Evolutionary conservation across 768 basidiomycete species (phyloP), one percentile per base, ranked within the genome.

Genomic region (Hortiboletus campestris): DNA sequence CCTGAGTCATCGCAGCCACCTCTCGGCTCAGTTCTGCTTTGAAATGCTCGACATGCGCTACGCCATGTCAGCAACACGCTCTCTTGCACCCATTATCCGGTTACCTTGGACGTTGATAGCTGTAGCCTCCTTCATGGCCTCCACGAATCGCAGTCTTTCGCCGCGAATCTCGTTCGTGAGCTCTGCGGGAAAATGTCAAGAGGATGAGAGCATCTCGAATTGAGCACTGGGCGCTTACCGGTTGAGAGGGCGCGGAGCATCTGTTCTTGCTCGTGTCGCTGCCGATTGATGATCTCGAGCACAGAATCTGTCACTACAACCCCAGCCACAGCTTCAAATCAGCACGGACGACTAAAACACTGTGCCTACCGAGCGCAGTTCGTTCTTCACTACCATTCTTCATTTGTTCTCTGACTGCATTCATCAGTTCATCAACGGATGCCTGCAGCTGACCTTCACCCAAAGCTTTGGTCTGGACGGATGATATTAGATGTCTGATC

Each of bases 121-220:
- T 0, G 93, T 95, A 1, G 91, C 93, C 62, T 93, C 89, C 67
- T 90, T 90, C 92, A 94, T 95, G n/a, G 93, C 91, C 63, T 95
- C 93, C 6, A 94, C 89, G 63, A 95, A 94, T 7, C 89, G 78
- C 51, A 94, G 72, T 45, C 91, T 74, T 71, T 94, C 92, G 1
- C 93, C 91, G 49, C 86, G 85, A 50, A 95, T 94, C 62, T 94
- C 93, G 53, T 82, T 80, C 4, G 86, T 86, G 20, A 95, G 79
- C 67, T 91, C 92, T 91, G 62, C 17, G 32, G 25, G 47, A 41
- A 29, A 53, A 29, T 6, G 14, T 54, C 54, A 8, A 51, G 25
- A 28, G 22, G 12, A 42, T 28, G 12, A 55, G 51, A 31, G 48
- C 19, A 12, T 31, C 20, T 29, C 34, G 16, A 34, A 13, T 46